Conservation (phyloP, 805 yeast genomes). For the Ogataea sp. region DNA sequence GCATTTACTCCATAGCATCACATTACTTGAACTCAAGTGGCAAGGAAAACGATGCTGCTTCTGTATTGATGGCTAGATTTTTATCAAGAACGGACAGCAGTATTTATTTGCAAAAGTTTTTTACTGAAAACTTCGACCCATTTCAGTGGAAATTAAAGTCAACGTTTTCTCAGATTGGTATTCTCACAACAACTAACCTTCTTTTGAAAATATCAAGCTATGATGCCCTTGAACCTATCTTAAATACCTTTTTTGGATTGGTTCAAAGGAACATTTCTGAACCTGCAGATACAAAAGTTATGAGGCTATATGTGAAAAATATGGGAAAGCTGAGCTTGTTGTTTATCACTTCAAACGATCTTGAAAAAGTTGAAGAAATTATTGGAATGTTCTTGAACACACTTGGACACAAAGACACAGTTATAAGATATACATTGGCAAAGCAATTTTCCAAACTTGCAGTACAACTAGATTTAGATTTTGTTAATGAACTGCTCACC, state of each 20-base stretch:
- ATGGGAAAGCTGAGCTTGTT: slow-evolving; percentile 32
- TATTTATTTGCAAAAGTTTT: not conserved
- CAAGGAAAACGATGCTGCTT: slow-evolving; percentile 48
- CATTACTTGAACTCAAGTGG: slow-evolving; percentile 37
- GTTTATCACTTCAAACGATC: slow-evolving; percentile 18
- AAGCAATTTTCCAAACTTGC: slow-evolving; percentile 52
- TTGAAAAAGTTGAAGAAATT: slow-evolving; percentile 36
- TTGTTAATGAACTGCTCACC: slow-evolving; percentile 33
- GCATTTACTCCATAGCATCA: slow-evolving; percentile 29
- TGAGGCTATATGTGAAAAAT: slow-evolving; percentile 21
- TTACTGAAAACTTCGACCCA: not conserved
- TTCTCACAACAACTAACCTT: slow-evolving; percentile 14
- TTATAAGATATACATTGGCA: slow-evolving; percentile 57
- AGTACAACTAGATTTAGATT: slow-evolving; percentile 20
- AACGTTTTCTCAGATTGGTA: slow-evolving; percentile 10
- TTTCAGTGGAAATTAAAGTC: slow-evolving; percentile 8
- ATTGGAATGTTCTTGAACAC: slow-evolving; percentile 38
- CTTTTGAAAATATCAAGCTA: slow-evolving; percentile 12
- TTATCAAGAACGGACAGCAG: slow-evolving; percentile 38
- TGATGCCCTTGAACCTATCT: not conserved
- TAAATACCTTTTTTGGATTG: not conserved
- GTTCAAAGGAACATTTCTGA: slow-evolving; percentile 9
- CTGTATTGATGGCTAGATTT: slow-evolving; percentile 43
- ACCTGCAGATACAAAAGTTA: slow-evolving; percentile 4
- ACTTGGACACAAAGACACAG: slow-evolving; percentile 41